phyloP scores from a whole-genome alignment of 2,329 filamentous ascomycete species.

The Pseudogymnoascus sp. region DNA sequence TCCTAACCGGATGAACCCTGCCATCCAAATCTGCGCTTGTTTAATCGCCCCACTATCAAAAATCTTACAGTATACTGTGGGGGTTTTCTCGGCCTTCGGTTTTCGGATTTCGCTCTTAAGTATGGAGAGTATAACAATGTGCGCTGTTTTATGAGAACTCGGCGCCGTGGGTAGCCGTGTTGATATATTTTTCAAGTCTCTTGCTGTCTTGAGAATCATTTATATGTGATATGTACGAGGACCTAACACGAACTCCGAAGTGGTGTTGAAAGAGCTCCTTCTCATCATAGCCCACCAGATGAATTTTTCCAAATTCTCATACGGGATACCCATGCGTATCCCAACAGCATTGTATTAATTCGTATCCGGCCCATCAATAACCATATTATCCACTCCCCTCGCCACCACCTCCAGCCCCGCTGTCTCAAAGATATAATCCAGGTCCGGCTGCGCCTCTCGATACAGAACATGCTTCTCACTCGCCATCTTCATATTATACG shows the following conservation, averaged over 20 bases:
- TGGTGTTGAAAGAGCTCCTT: background rate
- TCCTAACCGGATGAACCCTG: conserved; percentile 2
- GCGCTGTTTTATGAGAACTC: background rate
- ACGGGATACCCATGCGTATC: background rate
- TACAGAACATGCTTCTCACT: conserved; percentile 39
- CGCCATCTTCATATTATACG: conserved; percentile 43
- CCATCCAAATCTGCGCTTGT: background rate
- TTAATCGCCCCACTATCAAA: background rate
- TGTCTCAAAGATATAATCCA: conserved; percentile 39
- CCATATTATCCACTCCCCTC: conserved; percentile 23
- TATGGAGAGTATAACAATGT: background rate
- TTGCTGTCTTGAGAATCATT: background rate
- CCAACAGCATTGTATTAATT: background rate
- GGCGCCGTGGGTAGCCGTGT: background rate
- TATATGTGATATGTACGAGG: background rate
- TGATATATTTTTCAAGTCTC: background rate
- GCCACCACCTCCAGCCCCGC: conserved; percentile 27
- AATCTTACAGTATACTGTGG: background rate
- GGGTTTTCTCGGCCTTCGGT: background rate
- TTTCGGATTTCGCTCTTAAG: background rate
- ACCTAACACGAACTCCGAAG: too few species aligned
- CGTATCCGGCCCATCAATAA: conserved; percentile 16
- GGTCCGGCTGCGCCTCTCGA: conserved; percentile 38
- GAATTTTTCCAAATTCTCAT: background rate
- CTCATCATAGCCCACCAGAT: background rate